These are phyloP conservation scores for Sporothrix dimorphospora DNA, from an alignment of 2,329 filamentous ascomycete species.

Conservation along the genomic window DNA sequence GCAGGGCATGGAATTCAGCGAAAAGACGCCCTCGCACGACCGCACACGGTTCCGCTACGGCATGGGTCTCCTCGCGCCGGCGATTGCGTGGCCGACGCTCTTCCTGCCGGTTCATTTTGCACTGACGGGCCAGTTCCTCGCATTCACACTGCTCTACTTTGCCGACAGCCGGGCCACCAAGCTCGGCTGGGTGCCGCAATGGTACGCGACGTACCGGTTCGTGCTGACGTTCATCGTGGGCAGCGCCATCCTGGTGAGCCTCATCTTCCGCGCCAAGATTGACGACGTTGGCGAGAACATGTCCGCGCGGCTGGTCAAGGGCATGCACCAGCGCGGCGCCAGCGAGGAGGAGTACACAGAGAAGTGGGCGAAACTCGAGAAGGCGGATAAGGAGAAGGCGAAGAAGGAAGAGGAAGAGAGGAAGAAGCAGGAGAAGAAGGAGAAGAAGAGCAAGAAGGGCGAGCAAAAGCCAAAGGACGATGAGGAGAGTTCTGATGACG, in stretches of 20 bases:
- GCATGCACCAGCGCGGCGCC: conserved; percentile 40
- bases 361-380: conserved; percentile 49
- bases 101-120: conserved; percentile 83
- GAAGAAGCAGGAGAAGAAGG: conserved; percentile 37
- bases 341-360: conserved; percentile 41
- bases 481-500: conserved; percentile 21
- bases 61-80: conserved; percentile 78
- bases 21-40: conserved; percentile 60
- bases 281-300: conserved; percentile 45
- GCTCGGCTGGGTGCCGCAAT: conserved; percentile 77
- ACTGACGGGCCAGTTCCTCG: conserved; percentile 80
- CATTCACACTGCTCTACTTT: conserved; percentile 86
- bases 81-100: conserved; percentile 87
- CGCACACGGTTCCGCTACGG: conserved; percentile 80
- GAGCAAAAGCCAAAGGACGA: conserved; percentile 23
- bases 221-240: conserved; percentile 90
- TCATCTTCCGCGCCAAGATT: conserved; percentile 82
- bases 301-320: conserved; percentile 43
- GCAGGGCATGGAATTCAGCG: conserved; percentile 77
- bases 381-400: conserved; percentile 36
- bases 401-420: conserved; percentile 43
- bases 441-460: conserved; percentile 32
- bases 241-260: conserved; percentile 74
- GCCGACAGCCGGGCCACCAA: conserved; percentile 74
- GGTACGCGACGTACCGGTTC: conserved; percentile 91